A percentile compares a stretch with the other conserved stretches of the same genome.
Conservation (phyloP, 1,284 basidiomycete genomes). For the Fomitopsis palustris region DNA sequence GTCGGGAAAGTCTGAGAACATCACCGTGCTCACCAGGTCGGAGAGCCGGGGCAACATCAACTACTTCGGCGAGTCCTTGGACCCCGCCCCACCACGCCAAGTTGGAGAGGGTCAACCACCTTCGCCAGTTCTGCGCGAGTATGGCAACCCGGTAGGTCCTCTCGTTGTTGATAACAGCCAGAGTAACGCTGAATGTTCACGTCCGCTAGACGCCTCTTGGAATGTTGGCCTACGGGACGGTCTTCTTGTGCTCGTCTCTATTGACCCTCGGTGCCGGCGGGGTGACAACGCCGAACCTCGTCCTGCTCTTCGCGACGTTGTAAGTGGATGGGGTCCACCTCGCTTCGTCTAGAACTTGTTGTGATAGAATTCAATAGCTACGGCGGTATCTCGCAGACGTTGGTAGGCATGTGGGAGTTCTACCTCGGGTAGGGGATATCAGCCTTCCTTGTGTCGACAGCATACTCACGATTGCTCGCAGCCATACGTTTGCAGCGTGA, state of each 20-base stretch:
- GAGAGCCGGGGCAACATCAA: conserved; percentile 1
- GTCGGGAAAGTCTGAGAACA: conserved; percentile 3
- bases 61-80: conserved; percentile 4
- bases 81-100: conserved; percentile 1
- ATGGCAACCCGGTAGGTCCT: conserved; percentile 5
- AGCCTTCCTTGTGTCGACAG: background rate
- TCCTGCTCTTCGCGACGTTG: conserved; percentile 10
- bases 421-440: conserved; percentile 7
- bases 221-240: conserved; percentile 12
- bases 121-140: background rate
- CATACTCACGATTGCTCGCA: background rate
- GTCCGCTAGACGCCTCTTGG: conserved; percentile 5
- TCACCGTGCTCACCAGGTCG: conserved; percentile 4
- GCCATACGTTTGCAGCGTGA: conserved; percentile 10
- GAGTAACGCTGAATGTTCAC: background rate
- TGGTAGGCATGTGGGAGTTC: conserved; percentile 10
- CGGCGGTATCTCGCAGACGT: conserved; percentile 11
- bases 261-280: conserved; percentile 7
- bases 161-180: background rate
- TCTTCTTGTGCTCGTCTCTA: conserved; percentile 11
- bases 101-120: background rate
- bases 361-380: conserved; percentile 4
- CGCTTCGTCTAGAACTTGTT: background rate
- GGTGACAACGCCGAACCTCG: conserved; percentile 8
- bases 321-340: background rate